These are phyloP conservation scores for Wickerhamiella musiphila DNA, from an alignment of 805 yeast genomes.

Conservation along the genomic window DNA sequence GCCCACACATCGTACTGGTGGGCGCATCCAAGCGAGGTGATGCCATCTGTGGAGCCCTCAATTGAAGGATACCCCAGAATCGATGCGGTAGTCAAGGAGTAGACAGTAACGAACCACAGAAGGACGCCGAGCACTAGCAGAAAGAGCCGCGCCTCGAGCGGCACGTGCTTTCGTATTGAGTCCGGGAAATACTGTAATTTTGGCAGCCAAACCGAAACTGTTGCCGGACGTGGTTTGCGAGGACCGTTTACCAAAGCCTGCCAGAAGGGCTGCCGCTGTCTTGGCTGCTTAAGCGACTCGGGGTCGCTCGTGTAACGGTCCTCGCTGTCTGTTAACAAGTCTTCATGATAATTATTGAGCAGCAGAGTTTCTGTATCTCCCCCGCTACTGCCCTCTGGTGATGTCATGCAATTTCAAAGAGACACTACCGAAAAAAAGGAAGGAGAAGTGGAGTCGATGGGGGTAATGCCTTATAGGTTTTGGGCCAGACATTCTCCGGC, in stretches of 20 bases:
- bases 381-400: no score
- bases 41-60: slow-evolving; percentile 8
- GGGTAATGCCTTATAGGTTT: no score
- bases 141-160: slow-evolving; percentile 4
- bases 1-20: slow-evolving; percentile 34
- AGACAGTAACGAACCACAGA: slow-evolving; percentile 13
- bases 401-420: no score
- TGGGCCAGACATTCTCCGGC: no score
- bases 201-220: slow-evolving; percentile 6
- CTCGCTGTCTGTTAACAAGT: not conserved
- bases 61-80: slow-evolving; percentile 13
- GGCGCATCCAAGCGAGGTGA: not conserved
- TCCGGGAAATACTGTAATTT: slow-evolving; percentile 7
- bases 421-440: no score
- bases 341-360: not conserved
- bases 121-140: slow-evolving; percentile 6
- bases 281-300: no score
- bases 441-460: no score
- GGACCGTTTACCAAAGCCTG: not conserved
- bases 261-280: no score
- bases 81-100: no score
- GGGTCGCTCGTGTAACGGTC: not conserved
- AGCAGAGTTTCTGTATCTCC: not conserved
- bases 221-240: slow-evolving; percentile 6
- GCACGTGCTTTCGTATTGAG: slow-evolving; percentile 5